A percentile compares a stretch with the other conserved stretches of the same genome.
Conservation (phyloP, 495 filamentous ascomycete genomes). For the Penicillium subrubescens region DNA sequence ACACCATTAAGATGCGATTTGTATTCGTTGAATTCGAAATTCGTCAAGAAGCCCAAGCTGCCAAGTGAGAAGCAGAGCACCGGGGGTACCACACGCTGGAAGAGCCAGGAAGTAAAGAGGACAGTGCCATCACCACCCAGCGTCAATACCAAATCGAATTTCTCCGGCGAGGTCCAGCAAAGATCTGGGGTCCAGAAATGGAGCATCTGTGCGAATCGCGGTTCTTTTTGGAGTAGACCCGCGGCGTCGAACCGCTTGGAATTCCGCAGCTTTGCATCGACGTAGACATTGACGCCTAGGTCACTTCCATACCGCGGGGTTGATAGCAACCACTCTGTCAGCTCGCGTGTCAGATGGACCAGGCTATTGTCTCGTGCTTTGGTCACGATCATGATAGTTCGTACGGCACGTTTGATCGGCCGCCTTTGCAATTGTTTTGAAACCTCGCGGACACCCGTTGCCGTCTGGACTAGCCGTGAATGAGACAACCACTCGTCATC, state of each 20-base stretch:
- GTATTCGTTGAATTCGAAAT: constrained; percentile 84
- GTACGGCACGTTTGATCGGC: constrained; percentile 84
- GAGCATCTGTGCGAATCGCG: constrained; percentile 75
- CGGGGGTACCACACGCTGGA: constrained; percentile 89
- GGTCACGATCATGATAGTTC: constrained; percentile 93
- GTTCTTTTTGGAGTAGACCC: constrained; percentile 68
- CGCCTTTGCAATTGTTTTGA: constrained; percentile 88
- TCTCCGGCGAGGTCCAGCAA: constrained; percentile 85
- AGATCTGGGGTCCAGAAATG: constrained; percentile 93
- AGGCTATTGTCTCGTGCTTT: constrained; percentile 92
- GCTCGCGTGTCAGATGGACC: constrained; percentile 79
- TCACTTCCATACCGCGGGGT: constrained; percentile 82
- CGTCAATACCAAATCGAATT: constrained; percentile 89
- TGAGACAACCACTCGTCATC: constrained; percentile 91
- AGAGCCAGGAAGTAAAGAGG: constrained; percentile 89
- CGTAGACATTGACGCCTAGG: constrained; percentile 85
- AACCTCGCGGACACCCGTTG: constrained; percentile 90
- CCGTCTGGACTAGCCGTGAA: constrained; percentile 89
- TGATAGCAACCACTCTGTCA: constrained; percentile 81
- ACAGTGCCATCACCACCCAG: constrained; percentile 93
- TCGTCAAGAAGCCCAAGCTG: constrained; percentile 89
- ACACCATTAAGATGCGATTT: constrained; percentile 77
- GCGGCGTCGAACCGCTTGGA: constrained; percentile 85
- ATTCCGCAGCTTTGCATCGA: constrained; percentile 85
- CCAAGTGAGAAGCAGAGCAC: constrained; percentile 88